phyloP scores from a whole-genome alignment of 83 land plant species.

The Picea mariana region DNA sequence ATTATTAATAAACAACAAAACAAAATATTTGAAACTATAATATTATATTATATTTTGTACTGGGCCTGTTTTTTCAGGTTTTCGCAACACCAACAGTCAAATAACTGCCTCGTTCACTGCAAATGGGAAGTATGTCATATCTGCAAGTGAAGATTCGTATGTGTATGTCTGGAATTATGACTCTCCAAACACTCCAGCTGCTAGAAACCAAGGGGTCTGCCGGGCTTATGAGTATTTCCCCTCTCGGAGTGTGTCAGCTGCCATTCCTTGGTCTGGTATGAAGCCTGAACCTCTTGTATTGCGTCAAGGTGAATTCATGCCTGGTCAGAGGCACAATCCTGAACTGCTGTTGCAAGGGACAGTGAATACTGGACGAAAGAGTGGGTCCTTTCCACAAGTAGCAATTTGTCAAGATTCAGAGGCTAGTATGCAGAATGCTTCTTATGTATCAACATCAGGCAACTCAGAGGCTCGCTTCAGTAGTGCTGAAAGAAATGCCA shows the following conservation, averaged over 20 bases:
- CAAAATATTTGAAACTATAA: not conserved
- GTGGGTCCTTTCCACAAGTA: no score
- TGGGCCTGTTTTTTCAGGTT: constrained; percentile 48
- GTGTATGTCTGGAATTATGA: constrained; percentile 87
- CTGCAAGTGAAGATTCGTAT: constrained; percentile 96
- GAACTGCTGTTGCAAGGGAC: no score
- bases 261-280: constrained; percentile 86
- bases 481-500: not conserved
- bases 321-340: not conserved
- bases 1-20: not conserved
- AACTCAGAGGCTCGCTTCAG: not conserved
- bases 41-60: not conserved
- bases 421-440: not conserved
- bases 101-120: constrained; percentile 76
- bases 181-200: constrained; percentile 32
- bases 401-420: not conserved
- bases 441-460: constrained; percentile 9
- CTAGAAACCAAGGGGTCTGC: constrained; percentile 44
- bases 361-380: no score
- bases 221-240: constrained; percentile 83
- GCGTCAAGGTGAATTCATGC: constrained; percentile 1
- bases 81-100: constrained; percentile 92
- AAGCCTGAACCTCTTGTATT: constrained; percentile 6
- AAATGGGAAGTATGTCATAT: constrained; percentile 76
- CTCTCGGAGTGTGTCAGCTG: constrained; percentile 76